These are phyloP conservation scores for Tagetes erecta DNA, from an alignment of 129 eudicot genomes.

Conservation along the genomic window DNA sequence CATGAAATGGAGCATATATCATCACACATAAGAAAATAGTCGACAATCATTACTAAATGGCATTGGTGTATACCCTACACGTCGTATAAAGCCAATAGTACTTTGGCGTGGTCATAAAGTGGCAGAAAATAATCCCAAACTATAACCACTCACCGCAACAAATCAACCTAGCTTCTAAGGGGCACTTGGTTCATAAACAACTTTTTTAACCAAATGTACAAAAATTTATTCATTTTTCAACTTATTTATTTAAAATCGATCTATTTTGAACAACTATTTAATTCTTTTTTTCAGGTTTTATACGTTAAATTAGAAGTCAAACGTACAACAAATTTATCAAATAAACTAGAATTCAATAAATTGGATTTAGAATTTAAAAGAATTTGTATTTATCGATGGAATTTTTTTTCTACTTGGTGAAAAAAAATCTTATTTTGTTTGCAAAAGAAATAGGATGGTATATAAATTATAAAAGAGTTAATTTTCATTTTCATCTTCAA, in stretches of 20 bases:
- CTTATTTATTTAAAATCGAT: too few relatives aligned
- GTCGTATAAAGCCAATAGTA: background rate
- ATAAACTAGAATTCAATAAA: background rate
- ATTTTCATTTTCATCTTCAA: too few relatives aligned
- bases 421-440: background rate
- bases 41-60: background rate
- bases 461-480: too few relatives aligned
- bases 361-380: background rate
- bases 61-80: slow-evolving; percentile 18
- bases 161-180: background rate
- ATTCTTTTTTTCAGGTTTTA: too few relatives aligned
- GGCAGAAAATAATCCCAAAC: slow-evolving; percentile 2
- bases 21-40: background rate
- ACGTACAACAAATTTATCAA: background rate
- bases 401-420: background rate
- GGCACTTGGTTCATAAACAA: background rate
- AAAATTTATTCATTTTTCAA: too few relatives aligned
- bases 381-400: background rate
- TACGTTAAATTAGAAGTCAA: too few relatives aligned
- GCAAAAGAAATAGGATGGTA: too few relatives aligned
- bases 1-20: background rate
- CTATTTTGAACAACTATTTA: too few relatives aligned
- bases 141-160: background rate
- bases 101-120: background rate
- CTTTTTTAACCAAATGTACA: too few relatives aligned